phyloP scores from a whole-genome alignment of 495 filamentous ascomycete species.

The Hypoxylon trugodes region DNA sequence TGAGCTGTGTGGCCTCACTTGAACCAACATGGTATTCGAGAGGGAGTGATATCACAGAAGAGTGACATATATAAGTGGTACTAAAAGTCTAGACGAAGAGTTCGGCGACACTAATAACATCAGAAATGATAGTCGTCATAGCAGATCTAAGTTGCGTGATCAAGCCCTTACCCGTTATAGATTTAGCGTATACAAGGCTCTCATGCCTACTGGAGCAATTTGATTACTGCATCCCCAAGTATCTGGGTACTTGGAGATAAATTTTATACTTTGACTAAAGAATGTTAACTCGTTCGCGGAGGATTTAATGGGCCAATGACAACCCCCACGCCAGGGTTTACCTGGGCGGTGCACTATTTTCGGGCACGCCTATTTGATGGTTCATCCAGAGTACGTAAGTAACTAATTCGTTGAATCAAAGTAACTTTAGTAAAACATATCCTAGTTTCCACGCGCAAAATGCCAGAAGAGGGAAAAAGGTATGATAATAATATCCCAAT shows the following conservation, averaged over 20 bases:
- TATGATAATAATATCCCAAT: no score
- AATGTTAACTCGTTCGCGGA: constrained; percentile 15
- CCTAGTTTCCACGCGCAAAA: no score
- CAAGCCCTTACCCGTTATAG: constrained; percentile 7
- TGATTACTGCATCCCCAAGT: constrained; percentile 16
- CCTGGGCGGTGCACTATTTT: constrained; percentile 18
- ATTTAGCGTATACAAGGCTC: constrained; percentile 2
- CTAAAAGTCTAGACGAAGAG: background rate
- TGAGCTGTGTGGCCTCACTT: background rate
- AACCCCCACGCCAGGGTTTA: constrained; percentile 12
- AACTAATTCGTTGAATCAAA: no score
- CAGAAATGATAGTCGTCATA: constrained; percentile 19
- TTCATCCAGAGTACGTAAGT: no score
- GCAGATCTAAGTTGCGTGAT: constrained; percentile 30
- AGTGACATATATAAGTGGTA: no score
- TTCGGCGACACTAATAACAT: constrained; percentile 3
- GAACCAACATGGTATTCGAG: no score
- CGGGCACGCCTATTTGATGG: constrained; percentile 28
- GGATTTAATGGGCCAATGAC: constrained; percentile 15
- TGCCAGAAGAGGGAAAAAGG: no score
- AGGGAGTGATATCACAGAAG: no score
- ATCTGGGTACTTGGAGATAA: no score
- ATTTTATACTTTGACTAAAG: constrained; percentile 6
- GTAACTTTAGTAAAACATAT: no score
- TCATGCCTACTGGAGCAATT: background rate